phyloP scores from a whole-genome alignment of 192 early-diverging fungal species.

The Coemansia sp. region DNA sequence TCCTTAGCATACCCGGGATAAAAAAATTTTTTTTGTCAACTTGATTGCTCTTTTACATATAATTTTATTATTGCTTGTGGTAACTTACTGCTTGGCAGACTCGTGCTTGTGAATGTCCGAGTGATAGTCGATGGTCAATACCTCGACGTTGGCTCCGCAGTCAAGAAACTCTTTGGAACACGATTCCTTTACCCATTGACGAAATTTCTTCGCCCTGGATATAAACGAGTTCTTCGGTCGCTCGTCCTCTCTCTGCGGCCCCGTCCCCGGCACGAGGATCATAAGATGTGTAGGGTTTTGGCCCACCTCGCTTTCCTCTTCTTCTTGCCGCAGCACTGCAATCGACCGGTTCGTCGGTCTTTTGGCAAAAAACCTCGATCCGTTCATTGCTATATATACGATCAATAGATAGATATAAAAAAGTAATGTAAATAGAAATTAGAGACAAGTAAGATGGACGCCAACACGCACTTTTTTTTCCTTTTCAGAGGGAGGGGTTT shows the following conservation, averaged over 20 bases:
- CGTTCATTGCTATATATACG: background rate
- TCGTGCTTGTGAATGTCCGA: conserved; percentile 31
- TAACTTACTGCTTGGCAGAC: conserved; percentile 25
- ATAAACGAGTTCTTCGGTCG: conserved; percentile 40
- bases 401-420: background rate
- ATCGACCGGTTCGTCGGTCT: background rate
- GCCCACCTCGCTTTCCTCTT: background rate
- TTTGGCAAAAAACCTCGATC: background rate
- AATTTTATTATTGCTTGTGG: conserved; percentile 24
- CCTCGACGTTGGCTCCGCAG: conserved; percentile 20
- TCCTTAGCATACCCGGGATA: conserved; percentile 51
- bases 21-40: no score
- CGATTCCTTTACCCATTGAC: conserved; percentile 15
- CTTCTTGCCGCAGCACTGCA: background rate
- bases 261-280: conserved; percentile 49
- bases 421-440: background rate
- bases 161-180: conserved; percentile 28
- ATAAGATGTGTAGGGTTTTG: conserved; percentile 27
- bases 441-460: no score
- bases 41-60: no score
- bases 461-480: no score
- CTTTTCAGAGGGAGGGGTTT: no score
- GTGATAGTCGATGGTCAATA: conserved; percentile 36
- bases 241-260: conserved; percentile 38
- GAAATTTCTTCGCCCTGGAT: conserved; percentile 28